phyloP scores from a whole-genome alignment of 768 basidiomycete species.

The Hygrophorus pudorinus region DNA sequence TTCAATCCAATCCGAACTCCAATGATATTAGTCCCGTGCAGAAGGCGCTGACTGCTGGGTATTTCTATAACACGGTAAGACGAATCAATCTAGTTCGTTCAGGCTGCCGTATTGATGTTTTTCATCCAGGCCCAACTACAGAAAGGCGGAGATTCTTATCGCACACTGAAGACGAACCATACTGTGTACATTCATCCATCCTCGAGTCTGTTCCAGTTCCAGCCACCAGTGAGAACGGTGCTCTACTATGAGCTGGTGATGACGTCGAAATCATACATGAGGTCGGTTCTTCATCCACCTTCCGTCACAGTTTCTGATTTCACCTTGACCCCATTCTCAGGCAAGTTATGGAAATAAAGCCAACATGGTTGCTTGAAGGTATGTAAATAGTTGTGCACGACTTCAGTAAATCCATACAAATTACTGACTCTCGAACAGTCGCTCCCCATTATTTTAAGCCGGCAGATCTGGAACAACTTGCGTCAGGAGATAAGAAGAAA shows the following conservation, averaged over 20 bases:
- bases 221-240: slow-evolving; percentile 85
- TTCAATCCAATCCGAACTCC: slow-evolving; percentile 80
- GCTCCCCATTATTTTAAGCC: slow-evolving; percentile 96
- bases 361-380: slow-evolving; percentile 89
- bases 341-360: slow-evolving; percentile 98
- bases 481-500: slow-evolving; percentile 79
- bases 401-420: too few relatives aligned
- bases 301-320: not conserved
- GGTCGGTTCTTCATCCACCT: slow-evolving; percentile 28
- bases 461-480: slow-evolving; percentile 70
- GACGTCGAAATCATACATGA: slow-evolving; percentile 95
- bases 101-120: not conserved
- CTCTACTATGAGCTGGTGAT: slow-evolving; percentile 96
- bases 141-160: slow-evolving; percentile 93
- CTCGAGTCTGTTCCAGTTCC: slow-evolving; percentile 88
- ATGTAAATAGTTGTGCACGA: slow-evolving; percentile 15
- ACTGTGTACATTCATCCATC: slow-evolving; percentile 97
- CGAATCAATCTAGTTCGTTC: not conserved
- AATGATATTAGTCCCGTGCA: slow-evolving; percentile 91
- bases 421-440: slow-evolving; percentile 34
- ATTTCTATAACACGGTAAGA: slow-evolving; percentile 89
- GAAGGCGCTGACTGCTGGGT: slow-evolving; percentile 91
- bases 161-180: slow-evolving; percentile 92
- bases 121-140: slow-evolving; percentile 70
- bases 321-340: slow-evolving; percentile 22